phyloP scores from a whole-genome alignment of 805 yeast species.

The Cyberlindnera japonica region DNA sequence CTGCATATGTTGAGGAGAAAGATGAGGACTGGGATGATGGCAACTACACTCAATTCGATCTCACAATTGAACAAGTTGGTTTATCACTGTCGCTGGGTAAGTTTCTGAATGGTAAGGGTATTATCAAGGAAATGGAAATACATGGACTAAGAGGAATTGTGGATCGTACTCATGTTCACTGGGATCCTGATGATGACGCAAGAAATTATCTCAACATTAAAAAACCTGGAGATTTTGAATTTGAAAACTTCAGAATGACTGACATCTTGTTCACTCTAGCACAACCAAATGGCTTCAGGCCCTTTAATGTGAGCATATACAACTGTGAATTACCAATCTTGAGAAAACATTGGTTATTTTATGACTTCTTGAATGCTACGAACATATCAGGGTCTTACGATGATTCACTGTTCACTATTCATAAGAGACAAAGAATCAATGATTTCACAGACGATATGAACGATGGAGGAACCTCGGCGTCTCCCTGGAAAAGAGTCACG shows the following conservation, averaged over 20 bases:
- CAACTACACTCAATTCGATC: constrained; percentile 92
- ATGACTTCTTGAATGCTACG: constrained; percentile 80
- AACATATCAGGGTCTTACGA: constrained; percentile 89
- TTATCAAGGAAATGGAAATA: constrained; percentile 72
- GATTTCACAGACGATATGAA: constrained; percentile 35
- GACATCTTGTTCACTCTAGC: constrained; percentile 78
- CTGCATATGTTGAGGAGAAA: constrained; percentile 12
- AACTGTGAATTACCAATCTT: constrained; percentile 75
- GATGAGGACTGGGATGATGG: constrained; percentile 67
- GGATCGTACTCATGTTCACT: constrained; percentile 82
- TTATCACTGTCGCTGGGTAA: constrained; percentile 76
- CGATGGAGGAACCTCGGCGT: constrained; percentile 17
- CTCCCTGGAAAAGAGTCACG: constrained; percentile 60
- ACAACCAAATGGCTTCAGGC: constrained; percentile 79
- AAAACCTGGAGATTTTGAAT: constrained; percentile 89
- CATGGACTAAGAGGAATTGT: constrained; percentile 89
- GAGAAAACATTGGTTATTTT: constrained; percentile 90
- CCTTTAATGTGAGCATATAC: constrained; percentile 84
- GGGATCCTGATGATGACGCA: constrained; percentile 83
- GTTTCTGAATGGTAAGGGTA: constrained; percentile 90
- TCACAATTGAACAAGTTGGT: constrained; percentile 81
- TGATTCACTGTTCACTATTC: constrained; percentile 87
- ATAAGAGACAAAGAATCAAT: constrained; percentile 62
- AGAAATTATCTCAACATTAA: constrained; percentile 70
- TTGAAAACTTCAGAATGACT: constrained; percentile 75